Percentiles rank a stretch among this genome's conserved stretches.
Conservation (phyloP, 768 basidiomycete genomes). For the Boletus rex-veris region DNA sequence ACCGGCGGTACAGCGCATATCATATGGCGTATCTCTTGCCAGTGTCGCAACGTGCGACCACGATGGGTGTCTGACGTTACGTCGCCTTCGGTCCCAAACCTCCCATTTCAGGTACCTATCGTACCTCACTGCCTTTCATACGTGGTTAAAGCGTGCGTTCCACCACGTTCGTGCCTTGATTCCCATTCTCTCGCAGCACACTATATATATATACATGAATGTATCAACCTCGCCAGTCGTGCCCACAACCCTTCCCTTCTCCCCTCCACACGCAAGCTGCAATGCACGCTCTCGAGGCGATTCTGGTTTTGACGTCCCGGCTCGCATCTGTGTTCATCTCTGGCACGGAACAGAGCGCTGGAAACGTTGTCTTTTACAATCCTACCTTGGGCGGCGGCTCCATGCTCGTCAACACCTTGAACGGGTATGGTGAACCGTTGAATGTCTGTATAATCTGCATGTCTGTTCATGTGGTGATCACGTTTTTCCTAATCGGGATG, state of each 20-base stretch:
- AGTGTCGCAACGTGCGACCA: neutral
- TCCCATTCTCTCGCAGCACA: neutral
- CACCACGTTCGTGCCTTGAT: neutral
- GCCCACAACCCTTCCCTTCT: neutral
- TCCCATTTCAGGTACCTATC: neutral
- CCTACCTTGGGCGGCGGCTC: conserved; percentile 41
- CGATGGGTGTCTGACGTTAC: neutral
- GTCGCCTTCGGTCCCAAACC: neutral
- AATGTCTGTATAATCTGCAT: conserved; percentile 32
- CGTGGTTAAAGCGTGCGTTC: neutral
- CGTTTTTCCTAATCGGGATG: neutral
- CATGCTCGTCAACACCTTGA: conserved; percentile 37
- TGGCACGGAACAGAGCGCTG: neutral
- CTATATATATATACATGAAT: neutral
- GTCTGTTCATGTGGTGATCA: neutral
- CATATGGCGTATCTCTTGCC: no score
- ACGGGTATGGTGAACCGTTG: conserved; percentile 42
- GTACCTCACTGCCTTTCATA: neutral
- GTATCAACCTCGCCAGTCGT: neutral
- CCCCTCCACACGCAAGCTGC: neutral
- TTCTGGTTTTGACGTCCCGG: neutral
- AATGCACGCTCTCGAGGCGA: conserved; percentile 5
- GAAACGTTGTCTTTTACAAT: conserved; percentile 30
- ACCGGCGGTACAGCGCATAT: no score
- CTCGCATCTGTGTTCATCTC: conserved; percentile 3